These are phyloP conservation scores for Domatiomyces globalis DNA, from an alignment of 2,329 filamentous ascomycete species.

Conservation along the genomic window DNA sequence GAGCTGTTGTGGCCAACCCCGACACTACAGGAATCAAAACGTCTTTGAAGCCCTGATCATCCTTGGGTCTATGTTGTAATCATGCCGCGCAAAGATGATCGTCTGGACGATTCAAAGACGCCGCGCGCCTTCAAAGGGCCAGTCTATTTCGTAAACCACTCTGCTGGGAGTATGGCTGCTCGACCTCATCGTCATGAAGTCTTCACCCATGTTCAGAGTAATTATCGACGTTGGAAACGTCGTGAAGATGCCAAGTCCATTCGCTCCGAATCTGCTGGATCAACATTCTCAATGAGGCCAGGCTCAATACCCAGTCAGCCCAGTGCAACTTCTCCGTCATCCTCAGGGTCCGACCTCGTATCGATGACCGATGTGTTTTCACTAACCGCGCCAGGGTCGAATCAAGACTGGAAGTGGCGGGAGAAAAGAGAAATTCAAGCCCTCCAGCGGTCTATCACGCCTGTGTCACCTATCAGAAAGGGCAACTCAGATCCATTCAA, in stretches of 20 bases:
- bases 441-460: background rate
- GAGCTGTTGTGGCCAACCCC: background rate
- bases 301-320: background rate
- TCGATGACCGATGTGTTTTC: background rate
- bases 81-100: background rate
- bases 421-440: background rate
- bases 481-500: conserved; percentile 8
- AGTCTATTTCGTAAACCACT: conserved; percentile 6
- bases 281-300: background rate
- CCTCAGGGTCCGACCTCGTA: background rate
- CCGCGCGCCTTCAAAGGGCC: background rate
- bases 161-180: conserved; percentile 4
- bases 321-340: background rate
- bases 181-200: conserved; percentile 4
- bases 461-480: background rate
- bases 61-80: background rate
- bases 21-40: background rate
- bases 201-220: conserved; percentile 6
- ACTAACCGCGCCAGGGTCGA: background rate
- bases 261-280: conserved; percentile 1
- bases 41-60: background rate
- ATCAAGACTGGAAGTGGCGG: background rate
- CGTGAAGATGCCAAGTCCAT: conserved; percentile 3
- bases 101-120: background rate
- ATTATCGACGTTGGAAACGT: conserved; percentile 6